Conservation (phyloP, 2,329 filamentous ascomycete species). For the Hypoxylon sp. region DNA sequence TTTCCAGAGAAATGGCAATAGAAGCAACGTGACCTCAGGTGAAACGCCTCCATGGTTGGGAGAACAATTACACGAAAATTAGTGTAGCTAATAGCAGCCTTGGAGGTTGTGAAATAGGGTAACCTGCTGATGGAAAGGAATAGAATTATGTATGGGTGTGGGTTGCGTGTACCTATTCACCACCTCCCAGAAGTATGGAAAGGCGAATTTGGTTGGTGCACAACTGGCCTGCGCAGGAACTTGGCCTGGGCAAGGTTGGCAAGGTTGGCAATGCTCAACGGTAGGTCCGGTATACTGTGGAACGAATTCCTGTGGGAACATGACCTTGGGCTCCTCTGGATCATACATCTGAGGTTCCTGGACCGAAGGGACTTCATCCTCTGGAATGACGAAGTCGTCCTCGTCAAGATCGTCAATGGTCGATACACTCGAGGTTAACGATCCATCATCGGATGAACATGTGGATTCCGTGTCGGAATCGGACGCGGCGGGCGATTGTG, state of each 20-base stretch:
- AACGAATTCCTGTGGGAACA: constrained; percentile 62
- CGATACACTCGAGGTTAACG: constrained; percentile 66
- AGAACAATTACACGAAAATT: constrained; percentile 35
- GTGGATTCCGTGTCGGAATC: constrained; percentile 58
- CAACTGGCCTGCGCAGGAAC: constrained; percentile 52
- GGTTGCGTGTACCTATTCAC: constrained; percentile 65
- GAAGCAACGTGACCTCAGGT: constrained; percentile 32
- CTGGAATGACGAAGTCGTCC: constrained; percentile 61
- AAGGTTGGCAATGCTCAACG: constrained; percentile 55
- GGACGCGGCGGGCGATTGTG: constrained; percentile 64
- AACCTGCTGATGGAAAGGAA: constrained; percentile 66
- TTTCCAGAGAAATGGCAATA: constrained; percentile 29
- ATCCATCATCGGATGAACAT: constrained; percentile 67
- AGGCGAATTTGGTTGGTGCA: constrained; percentile 60
- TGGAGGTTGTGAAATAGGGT: constrained; percentile 65
- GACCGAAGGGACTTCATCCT: constrained; percentile 55
- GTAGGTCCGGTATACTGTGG: constrained; percentile 59
- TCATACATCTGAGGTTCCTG: constrained; percentile 61
- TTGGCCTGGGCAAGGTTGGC: constrained; percentile 48
- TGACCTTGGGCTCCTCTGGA: constrained; percentile 59
- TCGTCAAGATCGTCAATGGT: constrained; percentile 65
- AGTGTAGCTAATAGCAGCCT: constrained; percentile 61
- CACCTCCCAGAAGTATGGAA: constrained; percentile 64
- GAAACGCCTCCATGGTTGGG: constrained; percentile 25
- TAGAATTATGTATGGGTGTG: constrained; percentile 62